Base-by-base conservation (phyloP, 345 rosid species). In the Aquilaria sinensis region DNA sequence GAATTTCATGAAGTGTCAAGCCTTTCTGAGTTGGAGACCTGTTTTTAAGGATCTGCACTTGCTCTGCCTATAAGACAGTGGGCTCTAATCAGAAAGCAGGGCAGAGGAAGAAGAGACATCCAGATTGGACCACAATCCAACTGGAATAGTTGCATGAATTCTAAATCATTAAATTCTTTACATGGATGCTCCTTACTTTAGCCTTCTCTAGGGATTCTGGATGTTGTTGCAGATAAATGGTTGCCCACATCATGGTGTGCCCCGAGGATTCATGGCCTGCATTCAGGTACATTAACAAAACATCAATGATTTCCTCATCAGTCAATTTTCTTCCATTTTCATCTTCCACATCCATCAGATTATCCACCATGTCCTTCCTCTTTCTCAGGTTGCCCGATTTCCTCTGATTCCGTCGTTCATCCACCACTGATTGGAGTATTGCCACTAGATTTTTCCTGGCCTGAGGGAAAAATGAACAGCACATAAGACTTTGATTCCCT, bases 211-310 rank as follows among this genome's bases (percentile, higher is more conserved):
- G 76, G 64, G 79, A 61, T 61, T 89, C 74, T 2, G 90, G 89
- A 62, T 92, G 84, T 47, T 83, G 72, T 53, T 92, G 95, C 11
- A 92, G 82, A 57, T 81, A 80, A 72, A 92, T 57, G 37, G 91
- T 75, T 2, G 96, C 83, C 96, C 96, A 87, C 89, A 89, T 92
- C 2, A 74, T 84, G 67, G 82, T 80, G 62, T 92, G 96, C 16
- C 84, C 96, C 1, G 96, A 89, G 54, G 98, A 92, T 76, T 92
- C 96, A 58, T 92, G 96, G 58, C 96, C 96, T 0, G 96, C 98
- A 75, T 89, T 87, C 61, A 92, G 77, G 73, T 92, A 92, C 96
- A 87, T 89, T 43, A 92, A 15, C 56, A 87, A 62, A 37, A 92
- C 53, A 56, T 92, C 96, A n/a, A 92, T 83, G 68, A 92, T 87